Evolutionary conservation across 371 early-diverging fungal genomes (phyloP).

Genomic region (Sporodiniella umbellata): DNA sequence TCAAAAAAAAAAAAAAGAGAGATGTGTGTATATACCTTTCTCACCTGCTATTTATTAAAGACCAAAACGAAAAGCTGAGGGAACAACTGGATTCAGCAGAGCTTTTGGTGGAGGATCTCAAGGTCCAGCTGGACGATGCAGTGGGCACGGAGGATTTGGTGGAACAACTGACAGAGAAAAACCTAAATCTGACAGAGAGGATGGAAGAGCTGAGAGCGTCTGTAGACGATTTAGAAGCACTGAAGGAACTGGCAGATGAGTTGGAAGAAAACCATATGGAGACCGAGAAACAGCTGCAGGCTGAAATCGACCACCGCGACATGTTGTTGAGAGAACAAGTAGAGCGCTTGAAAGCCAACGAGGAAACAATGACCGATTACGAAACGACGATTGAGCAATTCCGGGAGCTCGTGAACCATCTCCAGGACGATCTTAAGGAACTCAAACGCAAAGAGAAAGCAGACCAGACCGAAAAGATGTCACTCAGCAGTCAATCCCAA

Average conservation of each 20-base stretch:
- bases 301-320: slow-evolving; percentile 81
- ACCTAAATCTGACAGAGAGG: slow-evolving; percentile 68
- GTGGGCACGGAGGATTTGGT: slow-evolving; percentile 80
- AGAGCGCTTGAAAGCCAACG: slow-evolving; percentile 57
- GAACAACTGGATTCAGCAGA: slow-evolving; percentile 62
- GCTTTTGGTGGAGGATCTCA: slow-evolving; percentile 75
- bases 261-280: slow-evolving; percentile 88
- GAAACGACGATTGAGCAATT: slow-evolving; percentile 84
- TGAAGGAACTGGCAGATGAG: slow-evolving; percentile 89
- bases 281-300: slow-evolving; percentile 79
- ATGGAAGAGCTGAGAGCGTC: slow-evolving; percentile 74
- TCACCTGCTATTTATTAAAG: not conserved
- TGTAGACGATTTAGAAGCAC: slow-evolving; percentile 87
- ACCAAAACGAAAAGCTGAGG: slow-evolving; percentile 53
- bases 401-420: slow-evolving; percentile 74
- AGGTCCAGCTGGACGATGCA: slow-evolving; percentile 79
- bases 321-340: slow-evolving; percentile 63
- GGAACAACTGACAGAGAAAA: slow-evolving; percentile 76
- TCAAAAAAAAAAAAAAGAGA: too few relatives aligned
- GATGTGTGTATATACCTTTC: not conserved
- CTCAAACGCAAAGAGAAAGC: slow-evolving; percentile 63
- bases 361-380: slow-evolving; percentile 83
- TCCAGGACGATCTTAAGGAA: slow-evolving; percentile 73
- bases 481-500: slow-evolving; percentile 70
- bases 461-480: slow-evolving; percentile 49